Evolutionary conservation across 2,329 filamentous ascomycete species (phyloP).

Genomic region (Pseudopyrenochaeta lycopersici): DNA sequence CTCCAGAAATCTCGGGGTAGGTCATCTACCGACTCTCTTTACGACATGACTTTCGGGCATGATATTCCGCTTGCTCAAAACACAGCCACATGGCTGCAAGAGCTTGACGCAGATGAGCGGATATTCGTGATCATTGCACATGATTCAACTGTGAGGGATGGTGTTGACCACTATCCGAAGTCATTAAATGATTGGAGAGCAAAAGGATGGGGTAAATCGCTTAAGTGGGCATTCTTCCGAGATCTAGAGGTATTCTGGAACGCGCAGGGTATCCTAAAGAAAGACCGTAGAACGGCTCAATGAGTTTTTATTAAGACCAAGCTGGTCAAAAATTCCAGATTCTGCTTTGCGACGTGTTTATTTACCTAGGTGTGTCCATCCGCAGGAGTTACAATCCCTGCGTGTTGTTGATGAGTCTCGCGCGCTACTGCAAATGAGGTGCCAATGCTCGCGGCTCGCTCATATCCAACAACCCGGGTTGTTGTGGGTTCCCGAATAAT

Average conservation of each 20-base stretch:
- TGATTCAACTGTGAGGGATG: slow-evolving; percentile 33
- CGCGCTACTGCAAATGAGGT: too few relatives aligned
- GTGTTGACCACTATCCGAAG: slow-evolving; percentile 34
- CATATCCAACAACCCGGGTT: too few relatives aligned
- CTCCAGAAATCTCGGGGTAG: slow-evolving; percentile 22
- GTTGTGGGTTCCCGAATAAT: too few relatives aligned
- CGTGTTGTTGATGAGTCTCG: too few relatives aligned
- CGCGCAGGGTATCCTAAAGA: not conserved
- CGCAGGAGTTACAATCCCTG: not conserved
- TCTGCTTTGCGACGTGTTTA: too few relatives aligned
- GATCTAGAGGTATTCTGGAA: slow-evolving; percentile 31
- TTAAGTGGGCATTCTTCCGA: slow-evolving; percentile 36
- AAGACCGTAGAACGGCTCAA: too few relatives aligned
- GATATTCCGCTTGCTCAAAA: slow-evolving; percentile 29
- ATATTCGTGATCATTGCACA: slow-evolving; percentile 40
- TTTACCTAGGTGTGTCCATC: too few relatives aligned
- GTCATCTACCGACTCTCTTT: slow-evolving; percentile 12
- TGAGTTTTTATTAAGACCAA: not conserved
- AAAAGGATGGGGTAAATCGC: slow-evolving; percentile 30
- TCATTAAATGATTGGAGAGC: slow-evolving; percentile 34
- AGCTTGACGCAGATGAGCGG: slow-evolving; percentile 31
- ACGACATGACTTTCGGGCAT: slow-evolving; percentile 27
- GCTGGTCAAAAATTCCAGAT: too few relatives aligned
- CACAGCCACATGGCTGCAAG: slow-evolving; percentile 28
- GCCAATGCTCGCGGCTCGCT: too few relatives aligned